Conservation (phyloP, 768 basidiomycete genomes). For the Suillus americanus region DNA sequence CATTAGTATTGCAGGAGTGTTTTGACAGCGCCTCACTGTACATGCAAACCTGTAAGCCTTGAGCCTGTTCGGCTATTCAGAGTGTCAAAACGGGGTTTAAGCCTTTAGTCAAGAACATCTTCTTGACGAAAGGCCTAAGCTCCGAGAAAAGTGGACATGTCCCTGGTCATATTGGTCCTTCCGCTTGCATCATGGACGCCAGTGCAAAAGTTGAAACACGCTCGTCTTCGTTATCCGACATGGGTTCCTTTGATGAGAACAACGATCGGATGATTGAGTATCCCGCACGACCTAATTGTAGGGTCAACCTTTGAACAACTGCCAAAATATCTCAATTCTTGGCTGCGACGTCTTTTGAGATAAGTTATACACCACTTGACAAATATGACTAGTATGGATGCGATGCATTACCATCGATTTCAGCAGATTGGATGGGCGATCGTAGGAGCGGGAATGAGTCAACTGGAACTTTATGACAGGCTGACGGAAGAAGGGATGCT, state of each 20-base stretch:
- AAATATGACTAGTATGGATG: not conserved
- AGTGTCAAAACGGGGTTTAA: not conserved
- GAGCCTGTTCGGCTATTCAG: not conserved
- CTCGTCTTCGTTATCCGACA: slow-evolving; percentile 68
- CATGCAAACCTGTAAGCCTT: not conserved
- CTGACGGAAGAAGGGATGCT: not conserved
- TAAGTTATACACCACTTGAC: not conserved
- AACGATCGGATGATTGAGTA: slow-evolving; percentile 36
- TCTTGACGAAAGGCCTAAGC: not conserved
- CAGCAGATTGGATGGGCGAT: no score
- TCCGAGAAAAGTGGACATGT: slow-evolving; percentile 54
- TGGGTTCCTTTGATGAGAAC: slow-evolving; percentile 6
- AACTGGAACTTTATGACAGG: not conserved
- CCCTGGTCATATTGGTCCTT: slow-evolving; percentile 87
- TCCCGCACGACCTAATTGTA: slow-evolving; percentile 81
- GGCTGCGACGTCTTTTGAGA: not conserved
- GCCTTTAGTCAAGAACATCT: slow-evolving; percentile 42
- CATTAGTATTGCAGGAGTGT: not conserved
- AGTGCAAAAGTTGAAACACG: slow-evolving; percentile 72
- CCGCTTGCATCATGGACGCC: no score
- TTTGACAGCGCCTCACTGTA: not conserved
- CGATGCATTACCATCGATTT: no score
- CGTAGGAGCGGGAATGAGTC: not conserved
- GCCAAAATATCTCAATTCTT: not conserved
- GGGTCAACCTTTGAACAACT: not conserved